Percentiles rank a stretch among this genome's conserved stretches.
These are phyloP conservation scores for Talaromyces amestolkiae DNA, from an alignment of 2,329 filamentous ascomycete genomes.

Conservation along the genomic window DNA sequence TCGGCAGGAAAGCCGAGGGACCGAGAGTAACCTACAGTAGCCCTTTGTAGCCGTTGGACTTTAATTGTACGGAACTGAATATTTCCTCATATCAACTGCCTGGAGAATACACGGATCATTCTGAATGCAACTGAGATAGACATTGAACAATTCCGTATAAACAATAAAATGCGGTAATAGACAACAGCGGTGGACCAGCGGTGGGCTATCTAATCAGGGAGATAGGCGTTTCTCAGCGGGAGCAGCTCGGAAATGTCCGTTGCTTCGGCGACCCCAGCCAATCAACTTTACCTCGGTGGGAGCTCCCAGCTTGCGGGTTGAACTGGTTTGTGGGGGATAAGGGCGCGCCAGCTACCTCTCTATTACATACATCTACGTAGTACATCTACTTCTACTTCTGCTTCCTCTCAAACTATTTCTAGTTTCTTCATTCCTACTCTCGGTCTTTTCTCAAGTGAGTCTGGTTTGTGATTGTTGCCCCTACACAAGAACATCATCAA, in stretches of 20 bases:
- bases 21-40: constrained; percentile 1
- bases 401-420: neutral
- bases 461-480: neutral
- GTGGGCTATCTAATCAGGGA: neutral
- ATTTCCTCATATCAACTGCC: neutral
- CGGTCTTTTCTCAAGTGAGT: neutral
- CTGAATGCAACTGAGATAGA: neutral
- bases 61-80: neutral
- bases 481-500: constrained; percentile 16
- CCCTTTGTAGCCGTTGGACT: neutral
- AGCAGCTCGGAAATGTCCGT: neutral
- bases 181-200: neutral
- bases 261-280: constrained; percentile 12
- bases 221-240: neutral
- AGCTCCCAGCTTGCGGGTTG: neutral
- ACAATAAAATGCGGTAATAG: neutral
- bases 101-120: neutral
- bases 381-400: neutral
- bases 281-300: neutral
- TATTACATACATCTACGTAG: no score
- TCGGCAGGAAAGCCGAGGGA: constrained; percentile 1
- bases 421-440: neutral
- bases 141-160: neutral
- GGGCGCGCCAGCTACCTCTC: neutral
- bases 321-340: neutral